Conservation (phyloP, 495 filamentous ascomycete genomes). For the Podospora comata region DNA sequence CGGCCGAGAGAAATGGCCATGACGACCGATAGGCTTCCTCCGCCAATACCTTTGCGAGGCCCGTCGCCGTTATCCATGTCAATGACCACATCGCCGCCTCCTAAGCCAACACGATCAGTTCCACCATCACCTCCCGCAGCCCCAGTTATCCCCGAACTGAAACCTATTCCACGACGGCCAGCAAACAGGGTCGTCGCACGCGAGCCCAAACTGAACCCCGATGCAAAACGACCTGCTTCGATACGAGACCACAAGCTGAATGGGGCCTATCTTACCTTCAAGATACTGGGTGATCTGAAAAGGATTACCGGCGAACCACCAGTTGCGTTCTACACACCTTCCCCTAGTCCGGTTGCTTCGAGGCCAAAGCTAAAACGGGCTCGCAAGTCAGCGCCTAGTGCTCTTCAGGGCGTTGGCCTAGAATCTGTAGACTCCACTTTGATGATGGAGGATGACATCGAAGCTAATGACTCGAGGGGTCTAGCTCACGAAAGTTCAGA, state of each 20-base stretch:
- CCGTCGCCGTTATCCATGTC: constrained; percentile 4
- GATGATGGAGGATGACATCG: neutral
- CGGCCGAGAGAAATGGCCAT: neutral
- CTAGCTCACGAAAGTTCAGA: neutral
- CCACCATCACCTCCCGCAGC: neutral
- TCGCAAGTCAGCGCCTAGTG: constrained; percentile 28
- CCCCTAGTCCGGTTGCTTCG: constrained; percentile 8
- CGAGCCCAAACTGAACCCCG: constrained; percentile 30
- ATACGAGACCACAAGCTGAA: constrained; percentile 38
- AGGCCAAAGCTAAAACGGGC: constrained; percentile 29
- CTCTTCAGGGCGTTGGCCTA: constrained; percentile 5
- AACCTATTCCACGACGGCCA: neutral
- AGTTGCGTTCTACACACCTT: constrained; percentile 6
- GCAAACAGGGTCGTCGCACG: neutral
- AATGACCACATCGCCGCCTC: neutral
- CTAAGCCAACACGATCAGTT: neutral
- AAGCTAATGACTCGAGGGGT: neutral
- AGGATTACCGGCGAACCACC: constrained; percentile 23
- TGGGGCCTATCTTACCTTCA: constrained; percentile 34
- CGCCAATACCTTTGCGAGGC: neutral
- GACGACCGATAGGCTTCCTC: neutral
- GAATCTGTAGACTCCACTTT: neutral
- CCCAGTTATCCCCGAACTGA: constrained; percentile 5
- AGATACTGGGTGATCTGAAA: constrained; percentile 28
- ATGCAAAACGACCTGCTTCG: constrained; percentile 35